Base-by-base conservation (phyloP, 225 moss, liverwort and hornwort genomes). In the Sphagnum contortum region DNA sequence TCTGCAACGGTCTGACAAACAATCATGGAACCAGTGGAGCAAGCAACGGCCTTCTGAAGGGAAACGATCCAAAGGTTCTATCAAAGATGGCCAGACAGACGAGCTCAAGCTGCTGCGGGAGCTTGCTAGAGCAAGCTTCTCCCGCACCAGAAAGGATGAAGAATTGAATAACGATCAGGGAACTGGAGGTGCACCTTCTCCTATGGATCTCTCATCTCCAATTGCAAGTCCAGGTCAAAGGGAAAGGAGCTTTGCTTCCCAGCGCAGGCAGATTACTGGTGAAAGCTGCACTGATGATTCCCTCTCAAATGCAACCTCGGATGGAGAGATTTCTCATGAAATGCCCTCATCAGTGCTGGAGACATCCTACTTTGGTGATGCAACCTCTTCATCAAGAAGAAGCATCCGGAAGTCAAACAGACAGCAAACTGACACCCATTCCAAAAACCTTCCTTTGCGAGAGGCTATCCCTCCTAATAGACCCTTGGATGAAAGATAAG, bases 21-120 rank as follows among this genome's bases (percentile, higher is more conserved):
- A 73, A 47, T 68, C 72, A 7, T 79, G 81, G 73, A 76, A 77
- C 64, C 91, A 87, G 65, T 92, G 89, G 88, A 75, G 67, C 50
- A 69, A 73, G 60, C 47, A 84, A 44, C 74, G 75, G 51, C 71
- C 75, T 1, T 50, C 82, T 66, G 88, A 90, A 50, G 88, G 88
- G 44, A 90, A 84, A 62, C 64, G 79, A 68, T 79, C 84, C 45
- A 77, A 75, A 69, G 82, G 82, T 12, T 76, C 64, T 9, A 80
- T 82, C 13, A 51, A 71, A 9, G 87, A 84, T 55, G 72, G 74
- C 14, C 82, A 90, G 49, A 77, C 82, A 45, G 79, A 79, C 50
- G 93, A 94, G 77, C 76, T 94, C 69, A 94, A 87, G 60, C 76
- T 85, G 59, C 76, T 88, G n/a, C 71, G 93, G 54, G 89, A 90